These are phyloP conservation scores for Fusarium camptoceras DNA, from an alignment of 2,329 filamentous ascomycete species.

Conservation along the genomic window DNA sequence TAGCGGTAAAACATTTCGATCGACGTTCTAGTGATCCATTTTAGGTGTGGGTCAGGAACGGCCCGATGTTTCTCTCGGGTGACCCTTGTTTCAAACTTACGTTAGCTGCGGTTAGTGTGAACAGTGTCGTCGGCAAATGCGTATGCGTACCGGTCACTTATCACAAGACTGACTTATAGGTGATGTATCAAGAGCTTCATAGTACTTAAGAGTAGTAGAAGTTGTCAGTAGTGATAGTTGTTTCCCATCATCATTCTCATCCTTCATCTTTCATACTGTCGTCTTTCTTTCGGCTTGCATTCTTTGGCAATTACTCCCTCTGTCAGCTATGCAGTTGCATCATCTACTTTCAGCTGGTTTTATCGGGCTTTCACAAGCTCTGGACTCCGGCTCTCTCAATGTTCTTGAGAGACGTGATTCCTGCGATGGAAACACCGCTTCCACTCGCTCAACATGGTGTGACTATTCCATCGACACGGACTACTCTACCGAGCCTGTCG, in stretches of 20 bases:
- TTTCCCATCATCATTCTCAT: background rate
- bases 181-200: fast-evolving
- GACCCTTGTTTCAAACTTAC: background rate
- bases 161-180: fast-evolving
- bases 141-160: background rate
- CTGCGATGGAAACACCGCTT: conserved; percentile 9
- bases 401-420: background rate
- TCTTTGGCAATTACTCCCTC: conserved; percentile 15
- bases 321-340: background rate
- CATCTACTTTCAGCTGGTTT: background rate
- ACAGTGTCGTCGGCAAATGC: background rate
- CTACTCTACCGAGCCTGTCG: conserved; percentile 54
- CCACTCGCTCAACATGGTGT: conserved; percentile 54
- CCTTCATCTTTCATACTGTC: conserved; percentile 36
- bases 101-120: background rate
- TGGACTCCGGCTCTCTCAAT: no score
- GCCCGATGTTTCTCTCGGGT: background rate
- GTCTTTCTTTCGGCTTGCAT: conserved; percentile 32
- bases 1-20: background rate
- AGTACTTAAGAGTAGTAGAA: background rate
- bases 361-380: background rate
- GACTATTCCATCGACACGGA: conserved; percentile 62
- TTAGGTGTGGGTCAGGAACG: background rate
- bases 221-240: fast-evolving
- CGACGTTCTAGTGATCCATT: background rate